A percentile compares a stretch with the other conserved stretches of the same genome.
phyloP scores from a whole-genome alignment of 2,329 filamentous ascomycete species.

The Emmonsiellopsis sp. region DNA sequence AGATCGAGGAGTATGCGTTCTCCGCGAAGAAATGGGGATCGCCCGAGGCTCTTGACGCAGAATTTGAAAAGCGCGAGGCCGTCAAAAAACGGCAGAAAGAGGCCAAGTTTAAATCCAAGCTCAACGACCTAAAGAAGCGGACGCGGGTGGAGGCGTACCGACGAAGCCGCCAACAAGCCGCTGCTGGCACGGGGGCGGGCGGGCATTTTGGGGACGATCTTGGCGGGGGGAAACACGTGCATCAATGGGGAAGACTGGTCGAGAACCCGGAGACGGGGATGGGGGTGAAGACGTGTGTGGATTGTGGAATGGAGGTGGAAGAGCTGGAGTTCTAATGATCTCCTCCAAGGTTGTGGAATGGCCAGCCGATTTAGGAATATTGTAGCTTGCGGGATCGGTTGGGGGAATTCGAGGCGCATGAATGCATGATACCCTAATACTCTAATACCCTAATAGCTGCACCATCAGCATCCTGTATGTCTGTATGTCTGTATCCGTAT shows the following conservation, averaged over 20 bases:
- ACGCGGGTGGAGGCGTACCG: conserved; percentile 86
- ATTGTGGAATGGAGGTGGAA: conserved; percentile 60
- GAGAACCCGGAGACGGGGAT: conserved; percentile 49
- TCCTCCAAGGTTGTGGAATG: no score
- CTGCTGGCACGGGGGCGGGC: conserved; percentile 31
- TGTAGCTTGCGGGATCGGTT: no score
- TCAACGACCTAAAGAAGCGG: conserved; percentile 84
- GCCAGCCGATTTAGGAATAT: no score
- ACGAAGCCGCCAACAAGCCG: conserved; percentile 49
- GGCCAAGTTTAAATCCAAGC: conserved; percentile 80
- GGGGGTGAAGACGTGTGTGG: conserved; percentile 61
- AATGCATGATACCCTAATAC: no score
- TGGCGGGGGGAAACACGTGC: conserved; percentile 64
- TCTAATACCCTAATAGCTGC: no score
- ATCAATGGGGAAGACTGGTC: conserved; percentile 66
- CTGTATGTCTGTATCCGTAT: no score
- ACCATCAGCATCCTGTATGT: no score
- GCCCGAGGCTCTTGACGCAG: conserved; percentile 71
- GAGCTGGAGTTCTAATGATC: conserved; percentile 50
- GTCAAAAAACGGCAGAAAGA: conserved; percentile 83
- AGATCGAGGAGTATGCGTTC: conserved; percentile 91
- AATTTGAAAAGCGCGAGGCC: conserved; percentile 69
- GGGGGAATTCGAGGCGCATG: no score
- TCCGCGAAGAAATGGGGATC: conserved; percentile 79
- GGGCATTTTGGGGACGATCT: conserved; percentile 69